Evolutionary conservation across 441 rosid species (phyloP).

Genomic region (Pelargonium fulgidum): DNA sequence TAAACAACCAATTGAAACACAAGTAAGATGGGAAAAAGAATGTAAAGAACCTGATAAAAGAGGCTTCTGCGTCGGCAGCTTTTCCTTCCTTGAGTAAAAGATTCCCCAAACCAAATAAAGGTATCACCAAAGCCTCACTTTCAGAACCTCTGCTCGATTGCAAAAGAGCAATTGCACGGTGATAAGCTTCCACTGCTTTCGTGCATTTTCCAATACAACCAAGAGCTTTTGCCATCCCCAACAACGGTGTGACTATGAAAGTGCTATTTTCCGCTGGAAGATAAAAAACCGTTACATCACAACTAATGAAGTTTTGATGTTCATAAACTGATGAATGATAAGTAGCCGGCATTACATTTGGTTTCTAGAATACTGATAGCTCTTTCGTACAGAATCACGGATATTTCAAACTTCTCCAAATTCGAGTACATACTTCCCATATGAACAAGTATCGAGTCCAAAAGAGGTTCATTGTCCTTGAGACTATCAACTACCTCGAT

Average conservation of each 20-base stretch:
- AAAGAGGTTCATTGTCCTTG: slow-evolving; percentile 48
- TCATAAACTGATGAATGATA: too few relatives aligned
- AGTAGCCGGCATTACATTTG: slow-evolving; percentile 17
- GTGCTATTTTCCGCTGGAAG: slow-evolving; percentile 46
- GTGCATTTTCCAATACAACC: slow-evolving; percentile 47
- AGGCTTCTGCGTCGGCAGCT: slow-evolving; percentile 50
- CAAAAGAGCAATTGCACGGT: slow-evolving; percentile 46
- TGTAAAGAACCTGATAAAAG: slow-evolving; percentile 47
- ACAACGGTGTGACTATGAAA: slow-evolving; percentile 55
- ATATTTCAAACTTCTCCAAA: slow-evolving; percentile 53
- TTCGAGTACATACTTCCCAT: slow-evolving; percentile 76
- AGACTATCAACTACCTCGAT: slow-evolving; percentile 40
- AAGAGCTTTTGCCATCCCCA: slow-evolving; percentile 76
- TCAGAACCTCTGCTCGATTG: slow-evolving; percentile 58
- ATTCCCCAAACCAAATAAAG: slow-evolving; percentile 62
- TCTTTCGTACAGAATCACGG: slow-evolving; percentile 45
- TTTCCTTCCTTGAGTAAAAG: slow-evolving; percentile 69
- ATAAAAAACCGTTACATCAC: slow-evolving; percentile 6
- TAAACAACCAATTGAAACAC: slow-evolving; percentile 7
- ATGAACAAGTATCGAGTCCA: slow-evolving; percentile 68
- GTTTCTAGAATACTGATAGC: slow-evolving; percentile 46
- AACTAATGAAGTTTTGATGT: background rate
- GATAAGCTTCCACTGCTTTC: slow-evolving; percentile 49
- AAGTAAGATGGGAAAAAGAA: background rate
- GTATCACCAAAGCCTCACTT: slow-evolving; percentile 65